Conservation (phyloP, 495 filamentous ascomycete genomes). For the Tetracladium setigerum region DNA sequence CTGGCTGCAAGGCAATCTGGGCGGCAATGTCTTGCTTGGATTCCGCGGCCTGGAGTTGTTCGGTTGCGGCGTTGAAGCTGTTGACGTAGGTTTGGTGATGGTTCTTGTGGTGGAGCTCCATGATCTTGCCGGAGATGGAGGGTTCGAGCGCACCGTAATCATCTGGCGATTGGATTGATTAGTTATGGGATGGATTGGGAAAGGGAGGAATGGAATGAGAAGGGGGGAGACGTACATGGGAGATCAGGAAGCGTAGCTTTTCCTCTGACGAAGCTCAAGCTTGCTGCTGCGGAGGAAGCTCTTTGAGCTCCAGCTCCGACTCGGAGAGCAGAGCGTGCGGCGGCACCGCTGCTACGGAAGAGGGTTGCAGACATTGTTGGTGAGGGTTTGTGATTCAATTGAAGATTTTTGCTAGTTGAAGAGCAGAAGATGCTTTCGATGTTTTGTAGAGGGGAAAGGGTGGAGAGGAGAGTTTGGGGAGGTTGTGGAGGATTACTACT, state of each 20-base stretch:
- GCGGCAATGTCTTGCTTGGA: slow-evolving; percentile 50
- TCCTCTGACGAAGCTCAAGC: slow-evolving; percentile 67
- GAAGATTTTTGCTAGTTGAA: not conserved
- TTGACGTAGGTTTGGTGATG: slow-evolving; percentile 78
- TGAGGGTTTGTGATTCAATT: slow-evolving; percentile 3
- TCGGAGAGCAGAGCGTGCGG: slow-evolving; percentile 31
- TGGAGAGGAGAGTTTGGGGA: not conserved
- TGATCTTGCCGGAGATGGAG: slow-evolving; percentile 91
- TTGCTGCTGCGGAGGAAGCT: slow-evolving; percentile 48
- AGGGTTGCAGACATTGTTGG: slow-evolving; percentile 43
- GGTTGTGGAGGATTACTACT: slow-evolving; percentile 6
- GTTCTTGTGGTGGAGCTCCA: slow-evolving; percentile 83
- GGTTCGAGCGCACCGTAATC: slow-evolving; percentile 92
- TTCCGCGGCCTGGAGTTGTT: slow-evolving; percentile 54
- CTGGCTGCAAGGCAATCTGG: slow-evolving; percentile 73
- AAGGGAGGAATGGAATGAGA: not conserved
- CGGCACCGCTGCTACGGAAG: slow-evolving; percentile 36
- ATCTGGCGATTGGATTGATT: slow-evolving; percentile 39
- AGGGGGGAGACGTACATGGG: slow-evolving; percentile 55
- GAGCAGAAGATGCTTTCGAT: not conserved
- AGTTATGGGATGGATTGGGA: too few relatives aligned
- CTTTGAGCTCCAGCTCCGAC: slow-evolving; percentile 40
- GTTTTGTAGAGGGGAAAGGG: not conserved
- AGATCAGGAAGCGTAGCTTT: slow-evolving; percentile 94
- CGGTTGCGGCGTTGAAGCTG: slow-evolving; percentile 55